Evolutionary conservation across 371 early-diverging fungal genomes (phyloP).

Genomic region (Actinomortierella wolfii): DNA sequence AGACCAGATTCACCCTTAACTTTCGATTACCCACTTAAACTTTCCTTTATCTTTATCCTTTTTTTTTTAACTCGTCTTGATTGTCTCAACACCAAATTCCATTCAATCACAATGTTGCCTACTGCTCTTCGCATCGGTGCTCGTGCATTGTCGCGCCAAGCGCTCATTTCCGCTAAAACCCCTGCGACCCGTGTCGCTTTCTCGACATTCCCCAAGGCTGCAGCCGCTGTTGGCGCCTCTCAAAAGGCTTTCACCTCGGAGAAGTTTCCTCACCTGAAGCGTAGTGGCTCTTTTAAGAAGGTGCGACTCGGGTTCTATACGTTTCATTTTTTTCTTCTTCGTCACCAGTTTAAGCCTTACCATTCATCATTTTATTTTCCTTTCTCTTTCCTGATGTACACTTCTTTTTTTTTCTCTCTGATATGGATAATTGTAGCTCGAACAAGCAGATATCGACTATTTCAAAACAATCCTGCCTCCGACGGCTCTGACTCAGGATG

Average conservation of each 20-base stretch:
- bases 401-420: not conserved
- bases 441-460: conserved; percentile 59
- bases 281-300: conserved; percentile 62
- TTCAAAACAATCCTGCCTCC: conserved; percentile 67
- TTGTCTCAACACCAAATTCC: no score
- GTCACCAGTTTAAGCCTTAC: not conserved
- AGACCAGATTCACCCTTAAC: no score
- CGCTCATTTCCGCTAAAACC: not conserved
- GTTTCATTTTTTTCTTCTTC: not conserved
- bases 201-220: conserved; percentile 22
- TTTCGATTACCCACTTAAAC: no score
- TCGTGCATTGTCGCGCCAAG: no score
- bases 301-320: conserved; percentile 16
- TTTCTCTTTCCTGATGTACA: conserved; percentile 1
- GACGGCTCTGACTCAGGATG: conserved; percentile 43
- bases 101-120: no score
- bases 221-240: conserved; percentile 12
- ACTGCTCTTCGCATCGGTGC: no score
- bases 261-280: conserved; percentile 35
- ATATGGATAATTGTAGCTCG: conserved; percentile 31
- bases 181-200: conserved; percentile 11
- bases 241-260: conserved; percentile 24
- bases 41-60: no score
- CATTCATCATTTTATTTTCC: not conserved
- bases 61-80: no score